A percentile compares a stretch with the other conserved stretches of the same genome.
These are phyloP conservation scores for Amphicarpaea edgeworthii DNA, from an alignment of 306 rosid genomes.

Conservation along the genomic window DNA sequence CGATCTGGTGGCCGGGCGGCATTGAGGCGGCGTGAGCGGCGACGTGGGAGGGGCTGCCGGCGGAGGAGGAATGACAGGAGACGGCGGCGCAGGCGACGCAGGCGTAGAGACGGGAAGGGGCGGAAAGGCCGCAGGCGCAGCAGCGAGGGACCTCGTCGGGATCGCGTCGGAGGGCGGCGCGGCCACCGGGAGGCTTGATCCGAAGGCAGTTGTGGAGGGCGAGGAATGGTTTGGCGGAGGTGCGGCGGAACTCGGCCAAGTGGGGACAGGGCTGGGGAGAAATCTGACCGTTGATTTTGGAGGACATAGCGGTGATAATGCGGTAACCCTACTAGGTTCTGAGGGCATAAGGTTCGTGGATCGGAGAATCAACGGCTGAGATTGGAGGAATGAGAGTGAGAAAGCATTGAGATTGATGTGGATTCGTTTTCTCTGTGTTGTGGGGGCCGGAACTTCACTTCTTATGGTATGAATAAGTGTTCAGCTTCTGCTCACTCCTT, in stretches of 20 bases:
- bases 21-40: constrained; percentile 70
- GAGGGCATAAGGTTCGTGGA: constrained; percentile 54
- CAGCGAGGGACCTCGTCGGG: constrained; percentile 78
- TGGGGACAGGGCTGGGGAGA: constrained; percentile 76
- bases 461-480: neutral
- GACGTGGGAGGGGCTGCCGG: constrained; percentile 61
- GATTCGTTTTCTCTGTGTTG: neutral
- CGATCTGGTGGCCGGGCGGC: constrained; percentile 89
- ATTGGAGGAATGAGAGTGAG: constrained; percentile 52
- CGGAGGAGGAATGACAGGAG: constrained; percentile 64
- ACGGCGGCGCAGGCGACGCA: constrained; percentile 84
- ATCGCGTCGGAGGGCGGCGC: constrained; percentile 82
- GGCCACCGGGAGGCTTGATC: constrained; percentile 78
- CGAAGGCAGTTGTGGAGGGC: constrained; percentile 83
- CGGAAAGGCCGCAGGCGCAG: constrained; percentile 60
- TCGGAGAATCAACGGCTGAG: constrained; percentile 66
- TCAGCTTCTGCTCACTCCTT: neutral
- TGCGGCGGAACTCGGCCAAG: constrained; percentile 72
- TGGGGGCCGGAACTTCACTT: constrained; percentile 21
- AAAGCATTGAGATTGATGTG: constrained; percentile 51
- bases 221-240: constrained; percentile 79
- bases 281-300: constrained; percentile 72
- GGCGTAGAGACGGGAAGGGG: constrained; percentile 66
- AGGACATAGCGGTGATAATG: constrained; percentile 69
- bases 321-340: constrained; percentile 65